Evolutionary conservation across 163 green algal genomes (phyloP).

Genomic region (Smithsoniella earleae): DNA sequence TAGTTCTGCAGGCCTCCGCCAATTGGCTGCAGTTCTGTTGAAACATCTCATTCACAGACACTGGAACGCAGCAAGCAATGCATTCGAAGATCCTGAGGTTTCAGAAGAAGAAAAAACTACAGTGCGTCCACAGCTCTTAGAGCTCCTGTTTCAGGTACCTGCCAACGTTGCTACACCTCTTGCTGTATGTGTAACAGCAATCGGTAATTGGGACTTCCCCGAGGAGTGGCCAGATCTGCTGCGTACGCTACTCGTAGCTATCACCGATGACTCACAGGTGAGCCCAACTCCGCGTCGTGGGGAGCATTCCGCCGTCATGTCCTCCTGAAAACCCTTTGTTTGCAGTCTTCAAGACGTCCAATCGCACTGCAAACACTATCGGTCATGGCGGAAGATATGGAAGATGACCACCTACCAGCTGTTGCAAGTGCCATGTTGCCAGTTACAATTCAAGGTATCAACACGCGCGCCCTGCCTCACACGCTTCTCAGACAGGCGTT

Average conservation of each 20-base stretch:
- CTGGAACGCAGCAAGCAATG: background rate
- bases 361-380: slow-evolving; percentile 8
- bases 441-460: slow-evolving; percentile 15
- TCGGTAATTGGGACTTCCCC: slow-evolving; percentile 19
- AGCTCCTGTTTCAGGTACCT: slow-evolving; percentile 19
- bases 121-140: background rate
- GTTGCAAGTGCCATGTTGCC: background rate
- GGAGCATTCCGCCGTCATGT: too few relatives aligned
- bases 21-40: slow-evolving; percentile 4
- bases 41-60: slow-evolving; percentile 19
- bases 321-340: background rate
- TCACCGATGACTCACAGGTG: background rate
- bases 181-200: slow-evolving; percentile 1
- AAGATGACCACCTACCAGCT: slow-evolving; percentile 9
- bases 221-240: slow-evolving; percentile 21
- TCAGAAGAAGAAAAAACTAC: background rate
- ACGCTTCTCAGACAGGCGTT: background rate
- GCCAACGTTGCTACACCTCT: background rate
- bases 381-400: slow-evolving; percentile 20
- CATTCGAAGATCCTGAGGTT: slow-evolving; percentile 8
- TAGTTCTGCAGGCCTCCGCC: background rate
- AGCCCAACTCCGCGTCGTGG: background rate
- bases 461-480: background rate
- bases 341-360: background rate
- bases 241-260: background rate